These are phyloP conservation scores for Cymbopogon flexuosus DNA, from an alignment of 202 grass and related monocot species.

Conservation along the genomic window DNA sequence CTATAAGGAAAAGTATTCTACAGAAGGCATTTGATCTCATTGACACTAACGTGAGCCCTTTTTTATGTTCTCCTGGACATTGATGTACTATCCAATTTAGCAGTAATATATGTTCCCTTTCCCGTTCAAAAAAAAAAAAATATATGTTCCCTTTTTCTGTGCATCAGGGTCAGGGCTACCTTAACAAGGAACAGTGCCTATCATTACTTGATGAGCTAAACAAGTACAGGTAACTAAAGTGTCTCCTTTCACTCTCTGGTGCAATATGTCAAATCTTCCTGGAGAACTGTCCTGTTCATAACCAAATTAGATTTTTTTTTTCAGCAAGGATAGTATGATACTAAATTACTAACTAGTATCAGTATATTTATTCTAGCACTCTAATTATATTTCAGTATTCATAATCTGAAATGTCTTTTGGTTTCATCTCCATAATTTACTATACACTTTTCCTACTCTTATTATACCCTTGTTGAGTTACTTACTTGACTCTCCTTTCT, in stretches of 20 bases:
- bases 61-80: conserved; percentile 33
- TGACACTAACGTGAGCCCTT: conserved; percentile 60
- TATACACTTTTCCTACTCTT: not conserved
- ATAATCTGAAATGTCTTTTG: not conserved
- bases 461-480: not conserved
- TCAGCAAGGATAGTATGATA: not conserved
- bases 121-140: too few species aligned
- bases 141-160: conserved; percentile 20
- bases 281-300: not conserved
- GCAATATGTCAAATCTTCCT: not conserved
- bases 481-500: not conserved
- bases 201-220: conserved; percentile 86
- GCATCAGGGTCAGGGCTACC: conserved; percentile 55
- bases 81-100: not conserved
- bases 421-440: not conserved
- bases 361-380: conserved; percentile 1
- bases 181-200: conserved; percentile 74
- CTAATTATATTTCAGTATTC: not conserved
- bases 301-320: not conserved
- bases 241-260: not conserved
- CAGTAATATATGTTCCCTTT: conserved; percentile 6
- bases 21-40: conserved; percentile 89
- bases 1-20: conserved; percentile 66
- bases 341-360: not conserved
- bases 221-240: conserved; percentile 66